Evolutionary conservation across 1,139 yeast species (phyloP).

Genomic region (Yamadazyma atlantica): DNA sequence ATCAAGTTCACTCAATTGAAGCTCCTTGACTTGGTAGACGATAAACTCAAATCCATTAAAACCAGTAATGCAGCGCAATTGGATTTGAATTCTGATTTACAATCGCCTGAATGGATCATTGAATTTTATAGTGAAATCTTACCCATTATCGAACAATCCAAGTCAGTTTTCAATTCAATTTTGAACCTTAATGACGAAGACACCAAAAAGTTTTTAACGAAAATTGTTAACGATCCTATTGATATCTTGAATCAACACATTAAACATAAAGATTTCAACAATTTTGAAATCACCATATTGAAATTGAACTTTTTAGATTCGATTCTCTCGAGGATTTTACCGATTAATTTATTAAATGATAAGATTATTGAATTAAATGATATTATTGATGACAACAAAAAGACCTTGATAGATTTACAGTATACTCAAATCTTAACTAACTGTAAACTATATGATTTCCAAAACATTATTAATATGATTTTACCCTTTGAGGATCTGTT

Average conservation of each 20-base stretch:
- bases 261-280: slow-evolving; percentile 25
- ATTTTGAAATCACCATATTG: slow-evolving; percentile 42
- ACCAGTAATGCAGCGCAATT: slow-evolving; percentile 42
- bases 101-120: slow-evolving; percentile 74
- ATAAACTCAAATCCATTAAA: slow-evolving; percentile 41
- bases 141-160: slow-evolving; percentile 46
- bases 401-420: slow-evolving; percentile 41
- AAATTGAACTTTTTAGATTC: slow-evolving; percentile 61
- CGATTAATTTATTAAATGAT: slow-evolving; percentile 40
- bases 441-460: slow-evolving; percentile 55
- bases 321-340: slow-evolving; percentile 53
- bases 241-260: slow-evolving; percentile 41
- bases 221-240: slow-evolving; percentile 51
- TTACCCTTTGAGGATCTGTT: slow-evolving; percentile 56
- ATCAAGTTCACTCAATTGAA: slow-evolving; percentile 38
- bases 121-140: slow-evolving; percentile 54
- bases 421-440: slow-evolving; percentile 43
- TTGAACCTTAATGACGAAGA: slow-evolving; percentile 36
- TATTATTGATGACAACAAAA: slow-evolving; percentile 30
- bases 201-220: slow-evolving; percentile 29
- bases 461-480: slow-evolving; percentile 68
- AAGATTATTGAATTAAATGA: slow-evolving; percentile 41
- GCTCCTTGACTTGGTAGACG: slow-evolving; percentile 38
- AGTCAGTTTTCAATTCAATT: slow-evolving; percentile 33
- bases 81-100: slow-evolving; percentile 47